phyloP scores from a whole-genome alignment of 2,329 filamentous ascomycete genomes.

The Stagonosporopsis chrysanthemi region DNA sequence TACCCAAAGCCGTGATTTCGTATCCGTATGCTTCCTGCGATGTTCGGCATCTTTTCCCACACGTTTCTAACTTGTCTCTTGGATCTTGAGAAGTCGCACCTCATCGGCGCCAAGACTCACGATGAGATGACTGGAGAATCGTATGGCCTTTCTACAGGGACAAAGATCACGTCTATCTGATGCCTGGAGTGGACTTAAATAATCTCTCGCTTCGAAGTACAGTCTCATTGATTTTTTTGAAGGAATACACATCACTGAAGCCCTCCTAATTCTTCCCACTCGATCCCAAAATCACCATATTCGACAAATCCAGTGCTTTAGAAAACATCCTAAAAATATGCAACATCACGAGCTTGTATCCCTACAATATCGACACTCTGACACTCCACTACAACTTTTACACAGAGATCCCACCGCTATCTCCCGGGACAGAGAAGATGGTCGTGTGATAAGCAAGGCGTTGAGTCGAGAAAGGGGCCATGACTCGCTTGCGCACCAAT shows the following conservation, averaged over 20 bases:
- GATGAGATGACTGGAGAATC: constrained; percentile 9
- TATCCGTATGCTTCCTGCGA: constrained; percentile 23
- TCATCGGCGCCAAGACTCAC: constrained; percentile 31
- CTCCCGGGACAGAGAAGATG: neutral
- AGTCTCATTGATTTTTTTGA: neutral
- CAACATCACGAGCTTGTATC: no score
- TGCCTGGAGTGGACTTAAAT: neutral
- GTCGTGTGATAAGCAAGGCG: constrained; percentile 14
- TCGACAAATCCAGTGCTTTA: neutral
- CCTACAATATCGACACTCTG: neutral
- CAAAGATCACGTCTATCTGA: neutral
- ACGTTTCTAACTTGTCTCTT: neutral
- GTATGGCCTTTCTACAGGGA: neutral
- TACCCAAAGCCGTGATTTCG: constrained; percentile 20
- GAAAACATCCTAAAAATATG: no score
- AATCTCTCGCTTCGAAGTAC: no score
- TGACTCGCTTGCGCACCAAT: constrained; percentile 22
- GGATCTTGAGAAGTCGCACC: neutral
- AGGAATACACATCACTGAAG: neutral
- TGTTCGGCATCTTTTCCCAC: constrained; percentile 22
- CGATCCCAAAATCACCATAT: neutral
- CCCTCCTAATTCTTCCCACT: neutral
- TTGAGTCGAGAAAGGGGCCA: constrained; percentile 1
- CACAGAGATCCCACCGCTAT: neutral
- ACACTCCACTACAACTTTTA: neutral